A percentile compares a stretch with the other conserved stretches of the same genome.
These are phyloP conservation scores for Exophiala aquamarina DNA, from an alignment of 2,329 filamentous ascomycete genomes.

Conservation along the genomic window DNA sequence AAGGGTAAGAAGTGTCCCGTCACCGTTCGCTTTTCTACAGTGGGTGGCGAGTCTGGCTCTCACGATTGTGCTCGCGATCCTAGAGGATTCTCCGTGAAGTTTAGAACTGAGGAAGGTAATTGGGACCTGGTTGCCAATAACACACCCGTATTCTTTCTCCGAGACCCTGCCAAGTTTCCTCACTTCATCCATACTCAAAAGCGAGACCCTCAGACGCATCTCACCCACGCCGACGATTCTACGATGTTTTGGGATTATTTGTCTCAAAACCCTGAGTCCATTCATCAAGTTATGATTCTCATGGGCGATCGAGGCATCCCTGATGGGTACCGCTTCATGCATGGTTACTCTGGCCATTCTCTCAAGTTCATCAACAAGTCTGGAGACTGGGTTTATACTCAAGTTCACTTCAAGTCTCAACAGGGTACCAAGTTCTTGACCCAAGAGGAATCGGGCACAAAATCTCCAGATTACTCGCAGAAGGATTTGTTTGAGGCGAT, in stretches of 20 bases:
- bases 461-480: conserved; percentile 53
- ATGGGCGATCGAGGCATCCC: conserved; percentile 58
- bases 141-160: conserved; percentile 65
- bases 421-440: conserved; percentile 55
- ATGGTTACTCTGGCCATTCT: conserved; percentile 55
- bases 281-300: conserved; percentile 55
- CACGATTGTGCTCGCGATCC: conserved; percentile 72
- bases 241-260: conserved; percentile 46
- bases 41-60: conserved; percentile 71
- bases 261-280: conserved; percentile 53
- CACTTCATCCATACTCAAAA: conserved; percentile 63
- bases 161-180: conserved; percentile 65
- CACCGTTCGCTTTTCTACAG: conserved; percentile 71
- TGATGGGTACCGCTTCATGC: conserved; percentile 56
- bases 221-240: conserved; percentile 45
- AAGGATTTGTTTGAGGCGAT: conserved; percentile 55
- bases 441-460: conserved; percentile 50
- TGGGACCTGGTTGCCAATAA: conserved; percentile 74
- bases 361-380: conserved; percentile 55
- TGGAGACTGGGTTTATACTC: conserved; percentile 54
- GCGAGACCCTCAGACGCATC: conserved; percentile 53
- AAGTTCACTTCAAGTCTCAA: conserved; percentile 55
- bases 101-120: conserved; percentile 72
- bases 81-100: conserved; percentile 71
- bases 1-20: conserved; percentile 69